These are phyloP conservation scores for Cyclotella baltica DNA, from an alignment of 108 stramenopile species.

Conservation along the genomic window DNA sequence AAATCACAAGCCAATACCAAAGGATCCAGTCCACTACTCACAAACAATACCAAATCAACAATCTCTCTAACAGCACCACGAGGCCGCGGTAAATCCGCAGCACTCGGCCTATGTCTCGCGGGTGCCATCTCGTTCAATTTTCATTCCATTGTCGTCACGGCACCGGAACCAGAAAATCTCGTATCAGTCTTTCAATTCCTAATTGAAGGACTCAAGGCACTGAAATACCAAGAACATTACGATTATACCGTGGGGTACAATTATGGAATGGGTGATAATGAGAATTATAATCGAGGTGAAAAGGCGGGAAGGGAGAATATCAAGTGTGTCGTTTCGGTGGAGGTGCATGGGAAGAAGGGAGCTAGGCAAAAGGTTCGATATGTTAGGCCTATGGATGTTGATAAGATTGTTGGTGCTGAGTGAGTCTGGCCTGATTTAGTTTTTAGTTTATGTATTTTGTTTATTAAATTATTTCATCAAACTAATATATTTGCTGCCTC, in stretches of 20 bases:
- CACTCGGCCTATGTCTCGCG: constrained; percentile 96
- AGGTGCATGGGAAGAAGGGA: constrained; percentile 66
- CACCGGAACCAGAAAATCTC: constrained; percentile 98
- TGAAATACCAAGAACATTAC: constrained; percentile 97
- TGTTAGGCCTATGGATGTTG: constrained; percentile 84
- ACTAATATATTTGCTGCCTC: too few relatives aligned
- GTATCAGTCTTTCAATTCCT: constrained; percentile 97
- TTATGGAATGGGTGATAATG: constrained; percentile 34
- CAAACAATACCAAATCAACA: constrained; percentile 34
- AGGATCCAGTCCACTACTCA: constrained; percentile 9
- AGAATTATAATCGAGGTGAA: constrained; percentile 28
- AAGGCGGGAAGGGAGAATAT: constrained; percentile 79
- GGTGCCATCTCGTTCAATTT: constrained; percentile 97
- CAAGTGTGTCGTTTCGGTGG: constrained; percentile 89
- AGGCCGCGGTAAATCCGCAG: constrained; percentile 98
- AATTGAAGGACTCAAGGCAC: constrained; percentile 90
- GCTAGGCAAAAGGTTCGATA: constrained; percentile 94
- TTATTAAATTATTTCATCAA: too few relatives aligned
- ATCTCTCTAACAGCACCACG: constrained; percentile 91
- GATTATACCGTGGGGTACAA: constrained; percentile 93
- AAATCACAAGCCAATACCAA: constrained; percentile 42
- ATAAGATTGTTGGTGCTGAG: constrained; percentile 95
- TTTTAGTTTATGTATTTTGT: too few relatives aligned
- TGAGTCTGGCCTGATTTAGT: too few relatives aligned
- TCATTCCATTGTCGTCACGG: constrained; percentile 94